Evolutionary conservation across 192 early-diverging fungal genomes (phyloP), one percentile per base, ranked within the genome.

Genomic region (Gaertneriomyces sp.): DNA sequence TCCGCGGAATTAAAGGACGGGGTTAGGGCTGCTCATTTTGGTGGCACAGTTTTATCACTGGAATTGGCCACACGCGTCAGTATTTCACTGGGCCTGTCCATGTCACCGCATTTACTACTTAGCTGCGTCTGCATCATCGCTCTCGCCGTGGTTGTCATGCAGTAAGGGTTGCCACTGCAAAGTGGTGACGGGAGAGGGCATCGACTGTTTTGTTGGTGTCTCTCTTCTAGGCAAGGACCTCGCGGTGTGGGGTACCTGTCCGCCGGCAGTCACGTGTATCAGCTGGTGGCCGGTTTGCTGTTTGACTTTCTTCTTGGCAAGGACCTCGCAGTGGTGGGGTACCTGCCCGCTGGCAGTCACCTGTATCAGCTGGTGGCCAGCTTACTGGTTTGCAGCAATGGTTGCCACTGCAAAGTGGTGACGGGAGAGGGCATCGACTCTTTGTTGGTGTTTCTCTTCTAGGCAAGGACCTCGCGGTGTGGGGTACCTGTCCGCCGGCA

Each of bases 161-260:
- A 49, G 47, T 49, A 49, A 49, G 1, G 47, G 47, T 49, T 49
- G 47, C 47, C 17, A 49, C 47, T 49, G 47, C 47, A 49, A 49
- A 49, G 47, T 49, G 47, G 47, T 49, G 17, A n/a, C 47, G 47
- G 47, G 47, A 49, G 47, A 49, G 47, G 47, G 47, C 47, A 49
- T 49, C 47, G 47, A 49, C 47, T 12, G 47, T 49, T 49, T 49
- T 49, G 47, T 49, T 49, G 47, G 47, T 49, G 47, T n/a, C 47
- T 49, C 47, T 49, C 2, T 49, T 49, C 47, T 49, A n/a, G 47
- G 12, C 47, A 49, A 49, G 47, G 47, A 49, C 47, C 47, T 49
- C 47, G 47, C 47, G 47, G 0, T 33, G 25, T 49, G 47, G 12
- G 47, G 47, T 49, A 49, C 17, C 47, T 49, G 47, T 17, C 17